These are phyloP conservation scores for Limonium bicolor DNA, from an alignment of 148 eudicot species.

Conservation along the genomic window DNA sequence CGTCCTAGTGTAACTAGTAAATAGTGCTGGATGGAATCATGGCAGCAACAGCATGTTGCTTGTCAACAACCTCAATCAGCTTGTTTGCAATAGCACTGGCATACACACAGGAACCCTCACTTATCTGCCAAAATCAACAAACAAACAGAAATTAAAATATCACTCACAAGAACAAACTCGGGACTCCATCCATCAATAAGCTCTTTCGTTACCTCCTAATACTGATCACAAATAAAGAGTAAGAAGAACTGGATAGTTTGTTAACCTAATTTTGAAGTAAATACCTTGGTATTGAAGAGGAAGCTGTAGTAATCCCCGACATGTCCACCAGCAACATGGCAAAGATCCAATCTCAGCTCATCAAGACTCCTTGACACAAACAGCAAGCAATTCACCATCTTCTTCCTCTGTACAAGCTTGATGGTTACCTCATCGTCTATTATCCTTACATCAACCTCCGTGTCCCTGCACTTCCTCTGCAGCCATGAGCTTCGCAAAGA, in stretches of 20 bases:
- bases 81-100: constrained; percentile 1
- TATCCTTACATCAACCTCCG: constrained; percentile 80
- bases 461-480: constrained; percentile 68
- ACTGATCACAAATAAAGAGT: not conserved
- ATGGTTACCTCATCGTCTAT: constrained; percentile 80
- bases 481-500: constrained; percentile 87
- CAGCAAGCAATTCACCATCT: constrained; percentile 40
- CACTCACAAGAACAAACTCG: not conserved
- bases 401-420: constrained; percentile 80
- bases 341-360: constrained; percentile 73
- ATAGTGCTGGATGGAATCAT: no score
- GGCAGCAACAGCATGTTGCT: not conserved
- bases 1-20: no score
- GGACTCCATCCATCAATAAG: no score
- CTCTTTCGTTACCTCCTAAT: no score
- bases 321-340: constrained; percentile 94
- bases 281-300: constrained; percentile 83
- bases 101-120: not conserved
- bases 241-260: not conserved
- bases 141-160: not conserved
- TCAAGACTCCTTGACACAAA: constrained; percentile 69
- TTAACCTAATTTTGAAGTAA: not conserved
- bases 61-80: not conserved
- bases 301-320: constrained; percentile 85
- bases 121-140: not conserved